Conservation (phyloP, 306 rosid species). For the Prunus mira region DNA sequence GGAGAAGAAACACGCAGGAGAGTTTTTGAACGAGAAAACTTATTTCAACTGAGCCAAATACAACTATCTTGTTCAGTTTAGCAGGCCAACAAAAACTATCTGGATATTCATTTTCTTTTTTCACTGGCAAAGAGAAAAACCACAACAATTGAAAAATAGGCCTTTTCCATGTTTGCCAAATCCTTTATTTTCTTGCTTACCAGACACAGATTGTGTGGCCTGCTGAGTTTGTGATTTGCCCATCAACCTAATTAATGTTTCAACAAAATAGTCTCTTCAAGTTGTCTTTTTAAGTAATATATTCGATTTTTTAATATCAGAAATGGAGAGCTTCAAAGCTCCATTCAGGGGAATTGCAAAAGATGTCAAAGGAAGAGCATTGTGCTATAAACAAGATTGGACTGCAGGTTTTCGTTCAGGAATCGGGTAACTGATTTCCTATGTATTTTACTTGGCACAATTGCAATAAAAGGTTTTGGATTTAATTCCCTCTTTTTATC, state of each 20-base stretch:
- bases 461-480: not conserved
- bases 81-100: not conserved
- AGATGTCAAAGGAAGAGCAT: constrained; percentile 61
- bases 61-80: not conserved
- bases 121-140: not conserved
- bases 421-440: constrained; percentile 39
- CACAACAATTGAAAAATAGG: not conserved
- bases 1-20: not conserved
- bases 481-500: not conserved
- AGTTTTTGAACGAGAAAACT: not conserved
- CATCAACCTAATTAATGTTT: not conserved
- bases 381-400: constrained; percentile 78
- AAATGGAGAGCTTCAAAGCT: constrained; percentile 48
- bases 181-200: not conserved
- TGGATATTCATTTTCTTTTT: not conserved
- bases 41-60: not conserved
- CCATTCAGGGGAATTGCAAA: constrained; percentile 62
- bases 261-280: not conserved
- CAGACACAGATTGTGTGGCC: not conserved
- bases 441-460: not conserved
- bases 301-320: not conserved
- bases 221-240: not conserved
- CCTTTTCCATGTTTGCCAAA: not conserved
- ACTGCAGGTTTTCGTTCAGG: constrained; percentile 53
- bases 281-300: not conserved